Evolutionary conservation across 2,329 filamentous ascomycete species (phyloP).

Genomic region (Dryadomyces quercus-mongolicae): DNA sequence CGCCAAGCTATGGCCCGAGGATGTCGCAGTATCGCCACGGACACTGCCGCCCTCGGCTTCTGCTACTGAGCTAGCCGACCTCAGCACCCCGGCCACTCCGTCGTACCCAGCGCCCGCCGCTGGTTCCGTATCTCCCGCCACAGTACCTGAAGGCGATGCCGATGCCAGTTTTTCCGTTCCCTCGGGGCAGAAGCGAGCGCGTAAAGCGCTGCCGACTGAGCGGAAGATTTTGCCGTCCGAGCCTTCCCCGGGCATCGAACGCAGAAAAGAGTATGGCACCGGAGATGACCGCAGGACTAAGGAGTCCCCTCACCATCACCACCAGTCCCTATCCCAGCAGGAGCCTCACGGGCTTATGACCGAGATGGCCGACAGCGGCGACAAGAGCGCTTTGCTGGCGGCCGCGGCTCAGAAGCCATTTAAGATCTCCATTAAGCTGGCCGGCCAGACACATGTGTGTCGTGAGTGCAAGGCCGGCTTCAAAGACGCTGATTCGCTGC

Average conservation of each 20-base stretch:
- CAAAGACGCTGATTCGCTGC: conserved; percentile 30
- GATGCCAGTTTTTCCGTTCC: neutral
- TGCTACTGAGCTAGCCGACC: neutral
- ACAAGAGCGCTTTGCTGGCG: conserved; percentile 6
- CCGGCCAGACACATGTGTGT: conserved; percentile 17
- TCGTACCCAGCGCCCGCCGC: neutral
- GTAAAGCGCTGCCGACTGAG: conserved; percentile 12
- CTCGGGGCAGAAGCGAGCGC: conserved; percentile 2
- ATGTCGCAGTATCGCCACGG: neutral
- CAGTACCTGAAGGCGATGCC: neutral
- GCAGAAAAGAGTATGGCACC: neutral
- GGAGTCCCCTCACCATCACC: neutral
- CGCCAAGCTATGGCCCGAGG: conserved; percentile 9
- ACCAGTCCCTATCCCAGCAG: neutral
- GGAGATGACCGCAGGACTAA: neutral
- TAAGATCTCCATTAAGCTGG: conserved; percentile 13
- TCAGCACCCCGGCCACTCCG: neutral
- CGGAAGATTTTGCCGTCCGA: conserved; percentile 10
- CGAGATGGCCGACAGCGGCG: too few relatives aligned
- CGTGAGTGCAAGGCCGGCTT: conserved; percentile 27
- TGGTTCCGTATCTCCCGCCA: neutral
- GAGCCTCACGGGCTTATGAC: too few relatives aligned
- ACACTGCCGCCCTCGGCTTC: neutral
- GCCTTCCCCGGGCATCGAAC: neutral
- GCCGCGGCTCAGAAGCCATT: conserved; percentile 10